phyloP scores from a whole-genome alignment of 768 basidiomycete species.

The Leccinum truebloodii region DNA sequence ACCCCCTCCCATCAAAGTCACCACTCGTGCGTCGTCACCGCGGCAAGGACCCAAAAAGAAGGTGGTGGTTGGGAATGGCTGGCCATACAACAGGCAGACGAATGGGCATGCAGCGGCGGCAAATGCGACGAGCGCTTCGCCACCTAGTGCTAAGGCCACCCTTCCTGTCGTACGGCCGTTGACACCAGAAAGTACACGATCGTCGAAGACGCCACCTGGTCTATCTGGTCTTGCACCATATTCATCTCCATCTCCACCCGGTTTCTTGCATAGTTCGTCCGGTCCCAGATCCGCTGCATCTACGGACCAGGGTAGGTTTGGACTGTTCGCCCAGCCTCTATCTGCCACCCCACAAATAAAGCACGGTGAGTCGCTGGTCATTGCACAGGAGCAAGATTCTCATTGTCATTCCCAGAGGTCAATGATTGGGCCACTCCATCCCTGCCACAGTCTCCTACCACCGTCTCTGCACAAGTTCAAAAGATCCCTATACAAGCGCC shows the following conservation, averaged over 20 bases:
- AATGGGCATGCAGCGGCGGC: conserved; percentile 26
- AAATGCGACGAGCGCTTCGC: conserved; percentile 16
- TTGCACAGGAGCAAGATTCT: background rate
- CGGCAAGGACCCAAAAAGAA: conserved; percentile 18
- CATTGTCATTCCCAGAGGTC: conserved; percentile 16
- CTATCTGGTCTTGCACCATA: conserved; percentile 34
- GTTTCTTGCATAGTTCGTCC: conserved; percentile 34
- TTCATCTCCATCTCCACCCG: conserved; percentile 37
- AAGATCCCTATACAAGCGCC: conserved; percentile 32
- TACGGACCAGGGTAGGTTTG: conserved; percentile 22
- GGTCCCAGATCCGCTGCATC: conserved; percentile 22
- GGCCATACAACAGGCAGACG: conserved; percentile 39
- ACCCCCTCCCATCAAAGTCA: conserved; percentile 9
- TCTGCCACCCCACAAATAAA: conserved; percentile 31
- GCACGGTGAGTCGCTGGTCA: conserved; percentile 23
- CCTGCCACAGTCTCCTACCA: conserved; percentile 18
- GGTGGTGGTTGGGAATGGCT: conserved; percentile 48
- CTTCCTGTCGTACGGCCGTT: conserved; percentile 21
- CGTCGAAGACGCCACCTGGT: conserved; percentile 35
- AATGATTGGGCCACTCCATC: conserved; percentile 28
- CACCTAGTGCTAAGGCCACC: conserved; percentile 11
- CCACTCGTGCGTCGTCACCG: conserved; percentile 16
- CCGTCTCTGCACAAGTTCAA: conserved; percentile 11
- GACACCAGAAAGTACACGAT: conserved; percentile 35
- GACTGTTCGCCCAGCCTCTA: conserved; percentile 17